Evolutionary conservation across 75 land plant genomes (phyloP), one percentile per base, ranked within the genome.

Genomic region (Cunninghamia lanceolata): DNA sequence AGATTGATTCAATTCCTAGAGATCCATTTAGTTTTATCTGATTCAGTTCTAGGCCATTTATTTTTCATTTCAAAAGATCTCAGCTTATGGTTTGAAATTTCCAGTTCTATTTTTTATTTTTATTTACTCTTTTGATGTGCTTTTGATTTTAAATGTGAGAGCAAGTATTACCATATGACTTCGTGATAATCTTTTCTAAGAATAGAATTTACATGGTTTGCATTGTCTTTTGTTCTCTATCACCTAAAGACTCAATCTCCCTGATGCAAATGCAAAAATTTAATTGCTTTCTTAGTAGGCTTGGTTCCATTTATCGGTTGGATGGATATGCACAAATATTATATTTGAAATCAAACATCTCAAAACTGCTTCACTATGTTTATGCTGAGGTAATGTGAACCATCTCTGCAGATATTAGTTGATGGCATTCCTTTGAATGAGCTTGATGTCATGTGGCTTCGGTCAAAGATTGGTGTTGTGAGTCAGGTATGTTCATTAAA

Each of bases 391-490:
- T 45, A n/a, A 80, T 80, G 32, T 77, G 13, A 45, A 45, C 2
- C 50, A 45, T 40, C 34, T 80, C 28, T 89, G 86, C 88, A 97
- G 99, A 94, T 97, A 17, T 56, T 94, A 82, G 84, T 97, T 79
- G 99, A 97, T 89, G 95, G 93, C 19, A 79, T 90, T 86, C 95
- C 95, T 63, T 93, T 96, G 56, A 88, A 85, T 52, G 93, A 94
- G 19, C 85, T 96, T 85, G 94, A 95, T 46, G 84, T 96, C 63
- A 90, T 88, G 85, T 96, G 99, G 99, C 87, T 96, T 75, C 94
- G 99, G 77, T 93, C 90, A 86, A 91, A 87, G 85, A 90, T 97
- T 87, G 99, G 99, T 82, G 95, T 84, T 89, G 99, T 97, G 84
- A 96, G 95, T 84, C 99, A 97, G 96, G 99, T 97, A 76, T 25